Conservation (phyloP, 1,139 yeast genomes). For the Geotrichum macrosporum region DNA sequence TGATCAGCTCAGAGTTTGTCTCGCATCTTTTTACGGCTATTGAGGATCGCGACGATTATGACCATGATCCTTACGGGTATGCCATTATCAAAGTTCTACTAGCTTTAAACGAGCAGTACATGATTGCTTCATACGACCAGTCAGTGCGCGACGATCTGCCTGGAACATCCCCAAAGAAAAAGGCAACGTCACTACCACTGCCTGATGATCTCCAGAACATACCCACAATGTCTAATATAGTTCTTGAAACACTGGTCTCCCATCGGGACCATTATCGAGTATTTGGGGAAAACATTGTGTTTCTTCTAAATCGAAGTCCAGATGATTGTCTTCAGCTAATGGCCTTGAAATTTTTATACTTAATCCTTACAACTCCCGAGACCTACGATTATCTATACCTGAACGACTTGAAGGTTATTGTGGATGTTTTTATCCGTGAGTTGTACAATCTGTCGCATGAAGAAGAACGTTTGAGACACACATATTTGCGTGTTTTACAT, state of each 20-base stretch:
- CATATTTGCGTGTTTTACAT: constrained; percentile 69
- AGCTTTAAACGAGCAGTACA: constrained; percentile 77
- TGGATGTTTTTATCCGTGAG: constrained; percentile 82
- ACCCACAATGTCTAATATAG: constrained; percentile 32
- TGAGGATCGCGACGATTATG: constrained; percentile 50
- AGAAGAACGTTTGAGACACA: constrained; percentile 61
- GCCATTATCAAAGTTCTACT: constrained; percentile 70
- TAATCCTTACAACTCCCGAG: constrained; percentile 63
- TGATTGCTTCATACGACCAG: constrained; percentile 50
- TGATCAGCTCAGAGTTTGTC: constrained; percentile 52
- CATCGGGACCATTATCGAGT: constrained; percentile 40
- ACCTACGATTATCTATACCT: constrained; percentile 69
- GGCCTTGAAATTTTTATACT: constrained; percentile 70
- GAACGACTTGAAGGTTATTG: constrained; percentile 79
- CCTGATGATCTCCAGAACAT: too few relatives aligned
- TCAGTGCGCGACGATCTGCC: constrained; percentile 6
- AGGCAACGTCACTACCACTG: too few relatives aligned
- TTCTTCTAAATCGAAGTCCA: constrained; percentile 72
- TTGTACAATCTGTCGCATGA: constrained; percentile 60
- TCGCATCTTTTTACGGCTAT: constrained; percentile 51
- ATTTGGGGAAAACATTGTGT: constrained; percentile 53
- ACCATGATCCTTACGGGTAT: constrained; percentile 57
- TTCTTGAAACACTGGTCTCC: constrained; percentile 31
- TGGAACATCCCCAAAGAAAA: too few relatives aligned
- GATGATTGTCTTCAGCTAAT: constrained; percentile 71